Evolutionary conservation across 139 green algal genomes (phyloP), one percentile per base, ranked within the genome.

Genomic region (Chlamydomonas sp.): DNA sequence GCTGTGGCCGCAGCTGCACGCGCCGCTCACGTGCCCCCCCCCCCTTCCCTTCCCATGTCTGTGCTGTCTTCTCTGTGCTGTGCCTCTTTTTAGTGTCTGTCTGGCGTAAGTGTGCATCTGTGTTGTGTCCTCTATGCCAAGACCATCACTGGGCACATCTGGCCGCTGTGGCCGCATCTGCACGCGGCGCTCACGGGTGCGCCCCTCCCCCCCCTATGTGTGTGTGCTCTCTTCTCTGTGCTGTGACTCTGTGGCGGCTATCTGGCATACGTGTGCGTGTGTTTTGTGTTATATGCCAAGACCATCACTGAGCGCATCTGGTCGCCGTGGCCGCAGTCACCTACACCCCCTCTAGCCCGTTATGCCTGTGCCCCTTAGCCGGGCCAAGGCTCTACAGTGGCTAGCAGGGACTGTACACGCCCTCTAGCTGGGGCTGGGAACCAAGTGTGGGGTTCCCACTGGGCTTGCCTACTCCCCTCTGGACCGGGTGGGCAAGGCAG

Each of bases 401-500:
- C 34, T 34, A n/a, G 33, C 58, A 60, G 37, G 48, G 67, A 22
- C 50, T 10, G 24, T 10, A 8, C 22, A 22, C 5, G 50, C 30
- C 24, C 13, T 28, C 50, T 61, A n/a, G 5, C 13, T 28, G n/a
- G 13, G 29, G 50, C 13, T 35, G 24, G 50, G 29, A n/a, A 35
- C 24, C 22, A 5, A 35, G 50, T n/a, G 5, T 47, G n/a, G n/a
- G n/a, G n/a, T 20, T 8, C 20, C 4, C 43, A 16, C 20, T 8
- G 24, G n/a, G n/a, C n/a, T n/a, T 97, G 62, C 85, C 82, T 8
- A 69, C 77, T 2, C 79, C 75, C 28, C 85, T 98, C 81, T 98
- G 94, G 94, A 74, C 70, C 1, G 76, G 97, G 39, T 98, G 90
- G 87, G n/a, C n/a, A n/a, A n/a, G n/a, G n/a, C n/a, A n/a, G n/a